Evolutionary conservation across 345 rosid genomes (phyloP).

Genomic region (Adansonia digitata): DNA sequence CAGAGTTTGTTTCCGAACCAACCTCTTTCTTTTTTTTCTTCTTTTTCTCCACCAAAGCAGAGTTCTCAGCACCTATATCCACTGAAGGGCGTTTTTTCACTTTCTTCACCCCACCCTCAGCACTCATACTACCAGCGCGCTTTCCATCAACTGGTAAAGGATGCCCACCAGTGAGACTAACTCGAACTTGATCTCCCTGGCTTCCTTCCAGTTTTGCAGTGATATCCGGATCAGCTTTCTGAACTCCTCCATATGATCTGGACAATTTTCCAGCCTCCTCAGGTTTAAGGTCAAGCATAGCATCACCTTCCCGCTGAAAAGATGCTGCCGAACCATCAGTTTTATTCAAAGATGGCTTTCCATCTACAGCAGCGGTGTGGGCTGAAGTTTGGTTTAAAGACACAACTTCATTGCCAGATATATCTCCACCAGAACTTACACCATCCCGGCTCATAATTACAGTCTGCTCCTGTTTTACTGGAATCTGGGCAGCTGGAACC

Average conservation of each 20-base stretch:
- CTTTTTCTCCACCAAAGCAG: constrained; percentile 39
- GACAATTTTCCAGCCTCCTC: constrained; percentile 31
- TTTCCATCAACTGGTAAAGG: constrained; percentile 33
- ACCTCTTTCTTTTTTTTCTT: constrained; percentile 65
- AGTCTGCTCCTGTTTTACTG: constrained; percentile 34
- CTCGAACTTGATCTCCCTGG: constrained; percentile 29
- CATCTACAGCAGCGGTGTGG: constrained; percentile 16
- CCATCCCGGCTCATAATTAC: constrained; percentile 29
- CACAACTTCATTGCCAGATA: constrained; percentile 26
- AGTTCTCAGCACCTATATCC: constrained; percentile 34
- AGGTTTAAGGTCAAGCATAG: constrained; percentile 26
- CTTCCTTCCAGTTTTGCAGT: constrained; percentile 30
- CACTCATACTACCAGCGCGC: constrained; percentile 26
- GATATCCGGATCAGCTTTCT: constrained; percentile 28
- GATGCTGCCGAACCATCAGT: constrained; percentile 22
- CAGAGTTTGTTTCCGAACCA: constrained; percentile 33
- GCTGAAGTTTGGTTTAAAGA: constrained; percentile 21
- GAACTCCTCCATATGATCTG: constrained; percentile 31
- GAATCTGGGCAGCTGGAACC: constrained; percentile 29
- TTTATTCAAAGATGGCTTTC: constrained; percentile 25
- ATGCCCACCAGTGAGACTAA: constrained; percentile 22
- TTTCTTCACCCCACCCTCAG: constrained; percentile 47
- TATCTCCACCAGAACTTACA: constrained; percentile 31
- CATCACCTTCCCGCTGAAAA: constrained; percentile 27
- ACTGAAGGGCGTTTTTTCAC: constrained; percentile 49